A percentile compares a stretch with the other conserved stretches of the same genome.
Evolutionary conservation across 345 rosid genomes (phyloP).

Genomic region (Abelmoschus esculentus): DNA sequence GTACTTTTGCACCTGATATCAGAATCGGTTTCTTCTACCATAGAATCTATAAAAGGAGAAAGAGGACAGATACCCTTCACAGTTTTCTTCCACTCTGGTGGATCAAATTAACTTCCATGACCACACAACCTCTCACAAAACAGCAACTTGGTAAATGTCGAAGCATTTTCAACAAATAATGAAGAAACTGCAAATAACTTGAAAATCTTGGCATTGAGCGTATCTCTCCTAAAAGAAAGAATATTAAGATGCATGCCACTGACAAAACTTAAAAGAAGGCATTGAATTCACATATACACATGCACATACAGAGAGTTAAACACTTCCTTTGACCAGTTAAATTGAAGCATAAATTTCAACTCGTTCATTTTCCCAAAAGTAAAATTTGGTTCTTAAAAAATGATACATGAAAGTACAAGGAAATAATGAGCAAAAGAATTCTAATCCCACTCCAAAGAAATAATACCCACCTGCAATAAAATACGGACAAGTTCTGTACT

Average conservation of each 20-base stretch:
- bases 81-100: no score
- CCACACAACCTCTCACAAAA: background rate
- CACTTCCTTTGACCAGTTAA: background rate
- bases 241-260: background rate
- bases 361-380: background rate
- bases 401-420: background rate
- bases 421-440: background rate
- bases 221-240: background rate
- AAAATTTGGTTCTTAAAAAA: background rate
- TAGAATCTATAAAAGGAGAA: no score
- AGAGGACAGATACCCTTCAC: no score
- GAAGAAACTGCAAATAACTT: background rate
- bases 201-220: background rate
- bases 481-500: conserved; percentile 98
- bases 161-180: background rate
- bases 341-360: background rate
- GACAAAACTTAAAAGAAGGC: background rate
- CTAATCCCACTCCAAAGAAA: background rate
- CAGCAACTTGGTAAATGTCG: background rate
- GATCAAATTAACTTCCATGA: no score
- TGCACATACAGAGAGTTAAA: background rate
- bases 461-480: conserved; percentile 58
- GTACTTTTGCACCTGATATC: no score
- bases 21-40: no score
- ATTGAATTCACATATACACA: background rate